Evolutionary conservation across 1,139 yeast species (phyloP), one percentile per base, ranked within the genome.

Genomic region (Diutina neorugosa): DNA sequence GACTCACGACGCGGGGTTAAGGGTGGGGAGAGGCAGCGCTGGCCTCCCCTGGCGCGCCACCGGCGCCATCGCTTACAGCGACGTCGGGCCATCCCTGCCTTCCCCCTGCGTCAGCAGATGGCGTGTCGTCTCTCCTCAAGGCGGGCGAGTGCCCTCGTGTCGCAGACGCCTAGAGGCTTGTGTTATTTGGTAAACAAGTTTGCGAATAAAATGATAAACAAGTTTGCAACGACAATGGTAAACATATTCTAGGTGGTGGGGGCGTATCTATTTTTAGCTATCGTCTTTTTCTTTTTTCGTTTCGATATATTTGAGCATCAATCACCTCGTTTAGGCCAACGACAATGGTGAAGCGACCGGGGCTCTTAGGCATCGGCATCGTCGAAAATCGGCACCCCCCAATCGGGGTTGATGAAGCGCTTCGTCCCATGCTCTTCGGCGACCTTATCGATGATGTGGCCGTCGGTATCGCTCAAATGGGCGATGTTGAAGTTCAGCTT

Each of bases 401-500:
- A 59, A 44, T 55, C 46, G 23, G 65, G 64, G 31, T 20, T 43
- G 34, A 61, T 49, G 19, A 59, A 42, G 53, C 65, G 58, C 52
- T 54, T 55, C 37, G 57, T 51, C 9, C 64, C 64, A 8, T 47
- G 42, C 20, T 9, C 5, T 5, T 46, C 16, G n/a, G 23, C 40
- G 7, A 46, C 27, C 12, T 14, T 34, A 16, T 46, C 21, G 18
- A 46, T 27, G 6, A 9, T 5, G n/a, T 19, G 5, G n/a, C 52
- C 42, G 19, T 40, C 52, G 6, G 14, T 21, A 14, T 73, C 71
- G 5, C 73, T 60, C 54, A 87, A 69, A 4, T 72, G 70, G 53
- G 84, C 70, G 25, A 76, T 68, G 60, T 77, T 64, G 56, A 80
- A 68, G 69, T 88, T 88, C 53, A 77, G 68, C 52, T 64, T 75